phyloP scores from a whole-genome alignment of 2,329 filamentous ascomycete genomes.

The Botrytis tulipae region DNA sequence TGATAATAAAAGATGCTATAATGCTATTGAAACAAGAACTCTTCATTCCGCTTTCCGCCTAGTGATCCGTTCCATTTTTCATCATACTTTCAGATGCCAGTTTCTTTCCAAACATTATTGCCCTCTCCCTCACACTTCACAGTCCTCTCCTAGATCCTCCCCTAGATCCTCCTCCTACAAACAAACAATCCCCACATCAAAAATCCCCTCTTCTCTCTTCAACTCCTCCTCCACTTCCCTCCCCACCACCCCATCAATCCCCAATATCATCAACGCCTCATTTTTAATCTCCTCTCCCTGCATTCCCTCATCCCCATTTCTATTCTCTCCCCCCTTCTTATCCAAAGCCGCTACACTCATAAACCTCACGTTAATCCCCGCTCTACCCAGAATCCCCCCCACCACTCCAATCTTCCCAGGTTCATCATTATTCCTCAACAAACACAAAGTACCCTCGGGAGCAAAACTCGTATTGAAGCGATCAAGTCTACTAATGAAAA shows the following conservation, averaged over 20 bases:
- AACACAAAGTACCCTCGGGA: constrained; percentile 71
- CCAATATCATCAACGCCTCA: constrained; percentile 80
- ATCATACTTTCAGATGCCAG: too few relatives aligned
- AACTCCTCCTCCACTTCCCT: constrained; percentile 53
- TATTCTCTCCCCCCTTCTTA: constrained; percentile 18
- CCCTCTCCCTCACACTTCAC: too few relatives aligned
- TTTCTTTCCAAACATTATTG: too few relatives aligned
- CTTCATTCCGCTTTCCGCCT: too few relatives aligned
- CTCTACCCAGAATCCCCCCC: constrained; percentile 65
- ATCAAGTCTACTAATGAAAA: constrained; percentile 71
- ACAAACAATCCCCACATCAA: constrained; percentile 54
- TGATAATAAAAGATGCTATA: too few relatives aligned
- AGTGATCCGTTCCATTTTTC: too few relatives aligned
- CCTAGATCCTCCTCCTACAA: constrained; percentile 14
- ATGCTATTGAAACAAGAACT: too few relatives aligned
- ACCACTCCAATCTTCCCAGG: constrained; percentile 82
- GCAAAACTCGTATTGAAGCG: constrained; percentile 72
- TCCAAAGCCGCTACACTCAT: constrained; percentile 68
- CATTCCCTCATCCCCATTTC: constrained; percentile 34
- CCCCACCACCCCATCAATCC: constrained; percentile 64
- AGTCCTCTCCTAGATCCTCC: too few relatives aligned
- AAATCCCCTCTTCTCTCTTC: constrained; percentile 50
- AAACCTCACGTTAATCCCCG: constrained; percentile 74
- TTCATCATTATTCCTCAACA: constrained; percentile 77
- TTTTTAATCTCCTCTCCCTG: constrained; percentile 42